Base-by-base conservation (phyloP, 1,284 basidiomycete species). In the Sanghuangporus baumii region DNA sequence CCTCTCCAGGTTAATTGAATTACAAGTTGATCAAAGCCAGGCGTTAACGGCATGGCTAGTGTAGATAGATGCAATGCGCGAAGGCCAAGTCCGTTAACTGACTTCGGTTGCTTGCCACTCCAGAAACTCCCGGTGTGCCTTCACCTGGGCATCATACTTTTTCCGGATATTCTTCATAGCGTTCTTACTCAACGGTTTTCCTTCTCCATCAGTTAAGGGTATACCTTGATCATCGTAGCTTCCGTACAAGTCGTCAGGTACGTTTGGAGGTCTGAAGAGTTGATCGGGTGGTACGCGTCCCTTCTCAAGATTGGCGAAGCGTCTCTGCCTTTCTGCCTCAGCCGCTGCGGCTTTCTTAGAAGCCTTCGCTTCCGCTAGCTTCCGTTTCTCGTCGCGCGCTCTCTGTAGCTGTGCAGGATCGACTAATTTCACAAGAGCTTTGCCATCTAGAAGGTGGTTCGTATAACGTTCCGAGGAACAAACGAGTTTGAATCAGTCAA, bases 341-440 rank as follows among this genome's bases (percentile, higher is more conserved):
- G 81, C 83, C 7, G 81, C 78, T 0, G 87, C 90, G 3, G 87
- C 89, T 72, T 97, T 96, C 71, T 92, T 90, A 9, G 85, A 87
- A 0, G 84, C 84, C 73, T 96, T 96, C 23, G 89, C 92, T 60
- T 90, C 88, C 0, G 79, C 78, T 50, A 81, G 79, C 1, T 84
- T 86, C n/a, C 87, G 86, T 78, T 98, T 98, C 71, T 96, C 96
- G 64, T 97, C 94, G 55, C 94, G 86, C 0, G 87, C 89, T 68
- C 83, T 89, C 66, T 93, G 86, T 40, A 99, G 81, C 65, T 94
- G 86, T 6, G 86, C 85, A 0, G 96, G 88, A 60, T 93, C 81
- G 16, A 97, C 91, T 51, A 99, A 80, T 76, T 99, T 99, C 68
- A 98, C 91, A 50, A 99, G 84, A 3, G 96, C 95, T 69, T 87